Percentiles rank a stretch among this genome's conserved stretches.
Evolutionary conservation across 352 stramenopile genomes (phyloP).

Genomic region (Globisporangium irregulare): DNA sequence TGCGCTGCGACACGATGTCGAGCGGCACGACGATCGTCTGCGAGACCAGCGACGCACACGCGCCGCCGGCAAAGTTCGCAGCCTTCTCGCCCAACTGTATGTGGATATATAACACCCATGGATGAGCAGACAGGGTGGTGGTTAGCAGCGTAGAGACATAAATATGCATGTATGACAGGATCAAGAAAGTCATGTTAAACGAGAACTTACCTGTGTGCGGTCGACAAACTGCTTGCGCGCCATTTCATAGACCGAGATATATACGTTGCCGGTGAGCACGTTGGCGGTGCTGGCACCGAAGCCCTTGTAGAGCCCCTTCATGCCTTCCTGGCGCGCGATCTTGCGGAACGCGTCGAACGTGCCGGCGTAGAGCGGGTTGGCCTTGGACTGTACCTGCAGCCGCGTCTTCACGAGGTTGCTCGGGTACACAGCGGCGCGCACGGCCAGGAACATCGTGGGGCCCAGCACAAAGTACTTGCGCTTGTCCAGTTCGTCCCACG

Average conservation of each 20-base stretch:
- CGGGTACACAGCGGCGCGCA: conserved; percentile 83
- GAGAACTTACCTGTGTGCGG: conserved; percentile 38
- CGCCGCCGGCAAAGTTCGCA: conserved; percentile 76
- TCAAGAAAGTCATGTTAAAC: conserved; percentile 1
- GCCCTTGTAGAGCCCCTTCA: conserved; percentile 82
- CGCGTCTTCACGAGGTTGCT: conserved; percentile 89
- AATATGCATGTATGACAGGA: neutral
- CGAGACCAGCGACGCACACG: conserved; percentile 73
- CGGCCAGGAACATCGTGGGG: conserved; percentile 76
- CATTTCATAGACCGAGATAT: conserved; percentile 88
- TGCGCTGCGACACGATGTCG: conserved; percentile 87
- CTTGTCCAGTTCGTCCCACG: conserved; percentile 90
- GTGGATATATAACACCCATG: neutral
- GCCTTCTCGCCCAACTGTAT: conserved; percentile 50
- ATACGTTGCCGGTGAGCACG: conserved; percentile 85
- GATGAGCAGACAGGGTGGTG: neutral
- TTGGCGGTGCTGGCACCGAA: conserved; percentile 86
- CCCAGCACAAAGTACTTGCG: conserved; percentile 83
- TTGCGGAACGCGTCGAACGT: conserved; percentile 85
- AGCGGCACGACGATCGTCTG: conserved; percentile 86
- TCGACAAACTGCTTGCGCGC: conserved; percentile 68
- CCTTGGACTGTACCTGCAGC: conserved; percentile 79
- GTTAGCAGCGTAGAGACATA: neutral
- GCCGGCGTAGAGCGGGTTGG: conserved; percentile 67
- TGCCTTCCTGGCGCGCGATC: conserved; percentile 75